phyloP scores from a whole-genome alignment of 371 early-diverging fungal genomes.

The Rhizopus arrhizus region DNA sequence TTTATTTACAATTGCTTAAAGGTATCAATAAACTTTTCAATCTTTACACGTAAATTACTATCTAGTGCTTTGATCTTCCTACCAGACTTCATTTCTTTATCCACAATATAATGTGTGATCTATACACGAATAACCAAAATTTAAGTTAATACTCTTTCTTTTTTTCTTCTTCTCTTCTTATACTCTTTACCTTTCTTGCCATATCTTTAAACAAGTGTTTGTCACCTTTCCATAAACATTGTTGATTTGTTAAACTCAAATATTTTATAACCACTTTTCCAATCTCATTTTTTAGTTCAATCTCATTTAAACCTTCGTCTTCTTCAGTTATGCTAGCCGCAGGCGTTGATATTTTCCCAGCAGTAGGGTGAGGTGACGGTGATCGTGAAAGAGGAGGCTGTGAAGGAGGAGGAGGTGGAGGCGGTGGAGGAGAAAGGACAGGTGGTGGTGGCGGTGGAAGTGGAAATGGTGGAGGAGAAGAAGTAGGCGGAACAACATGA shows the following conservation, averaged over 20 bases:
- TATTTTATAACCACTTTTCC: slow-evolving; percentile 45
- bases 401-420: neutral
- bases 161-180: neutral
- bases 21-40: slow-evolving; percentile 41
- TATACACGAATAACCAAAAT: slow-evolving; percentile 1
- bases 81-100: slow-evolving; percentile 34
- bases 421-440: neutral
- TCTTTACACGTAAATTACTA: slow-evolving; percentile 32
- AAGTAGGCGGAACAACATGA: neutral
- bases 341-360: slow-evolving; percentile 5
- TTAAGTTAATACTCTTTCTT: neutral
- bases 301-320: slow-evolving; percentile 20
- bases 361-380: neutral
- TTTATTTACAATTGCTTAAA: slow-evolving; percentile 8
- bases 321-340: slow-evolving; percentile 15
- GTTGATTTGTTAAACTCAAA: slow-evolving; percentile 32
- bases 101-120: slow-evolving; percentile 50
- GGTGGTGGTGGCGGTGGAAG: neutral
- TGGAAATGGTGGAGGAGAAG: neutral
- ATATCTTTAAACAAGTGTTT: slow-evolving; percentile 44
- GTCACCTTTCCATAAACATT: slow-evolving; percentile 37
- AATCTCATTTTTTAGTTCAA: slow-evolving; percentile 35
- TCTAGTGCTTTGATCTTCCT: slow-evolving; percentile 34
- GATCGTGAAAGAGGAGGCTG: neutral
- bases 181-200: slow-evolving; percentile 38